A percentile compares a stretch with the other conserved stretches of the same genome.
phyloP scores from a whole-genome alignment of 2,329 filamentous ascomycete genomes.

The Aspergillus vadensis region DNA sequence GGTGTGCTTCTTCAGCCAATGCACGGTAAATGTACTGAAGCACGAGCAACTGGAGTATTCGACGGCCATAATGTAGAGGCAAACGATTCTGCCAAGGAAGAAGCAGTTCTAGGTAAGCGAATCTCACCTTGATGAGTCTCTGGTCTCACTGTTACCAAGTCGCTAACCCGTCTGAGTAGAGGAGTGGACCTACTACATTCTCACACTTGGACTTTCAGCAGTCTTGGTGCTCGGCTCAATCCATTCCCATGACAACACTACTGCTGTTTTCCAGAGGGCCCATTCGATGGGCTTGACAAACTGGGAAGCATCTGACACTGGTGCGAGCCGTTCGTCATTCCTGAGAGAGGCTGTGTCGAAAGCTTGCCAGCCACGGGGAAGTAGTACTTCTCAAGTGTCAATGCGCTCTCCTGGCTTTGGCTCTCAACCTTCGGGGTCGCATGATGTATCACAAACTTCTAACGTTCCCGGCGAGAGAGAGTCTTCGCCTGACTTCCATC shows the following conservation, averaged over 20 bases:
- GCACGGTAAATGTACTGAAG: conserved; percentile 56
- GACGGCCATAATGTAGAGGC: conserved; percentile 55
- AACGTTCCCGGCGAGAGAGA: conserved; percentile 12
- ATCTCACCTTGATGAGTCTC: not conserved
- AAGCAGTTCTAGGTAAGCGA: conserved; percentile 54
- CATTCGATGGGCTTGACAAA: conserved; percentile 57
- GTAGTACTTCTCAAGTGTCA: conserved; percentile 6
- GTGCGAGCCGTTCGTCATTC: conserved; percentile 57
- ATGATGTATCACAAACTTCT: conserved; percentile 13
- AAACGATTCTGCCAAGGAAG: conserved; percentile 46
- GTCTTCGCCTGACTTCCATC: conserved; percentile 23
- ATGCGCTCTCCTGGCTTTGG: conserved; percentile 12
- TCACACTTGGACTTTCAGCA: conserved; percentile 60
- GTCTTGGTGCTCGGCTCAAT: conserved; percentile 55
- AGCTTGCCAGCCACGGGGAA: conserved; percentile 55
- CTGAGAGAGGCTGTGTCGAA: conserved; percentile 62
- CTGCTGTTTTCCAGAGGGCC: conserved; percentile 53
- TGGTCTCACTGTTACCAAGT: not conserved
- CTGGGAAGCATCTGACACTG: conserved; percentile 54
- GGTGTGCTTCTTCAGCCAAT: conserved; percentile 58
- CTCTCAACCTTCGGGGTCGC: conserved; percentile 15
- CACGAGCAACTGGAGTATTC: conserved; percentile 59
- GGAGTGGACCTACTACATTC: conserved; percentile 63
- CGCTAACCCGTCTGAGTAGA: conserved; percentile 42
- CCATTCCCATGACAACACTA: conserved; percentile 41